Percentiles rank a stretch among this genome's conserved stretches.
phyloP scores from a whole-genome alignment of 1,284 basidiomycete genomes.

The Ganoderma lingzhi region DNA sequence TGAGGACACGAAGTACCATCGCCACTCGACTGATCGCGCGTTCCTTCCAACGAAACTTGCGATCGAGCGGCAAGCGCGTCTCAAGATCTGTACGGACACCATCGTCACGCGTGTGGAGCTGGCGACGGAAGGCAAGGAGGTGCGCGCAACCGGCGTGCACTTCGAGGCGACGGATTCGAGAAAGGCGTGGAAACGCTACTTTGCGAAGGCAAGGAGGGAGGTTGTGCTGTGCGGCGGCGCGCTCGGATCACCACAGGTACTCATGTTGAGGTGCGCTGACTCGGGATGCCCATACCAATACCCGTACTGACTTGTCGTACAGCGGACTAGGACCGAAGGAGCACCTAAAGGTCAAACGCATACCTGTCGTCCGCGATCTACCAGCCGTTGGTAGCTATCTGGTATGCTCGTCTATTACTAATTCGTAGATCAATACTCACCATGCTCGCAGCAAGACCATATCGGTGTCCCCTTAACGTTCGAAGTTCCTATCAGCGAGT shows the following conservation, averaged over 20 bases:
- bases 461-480: conserved; percentile 40
- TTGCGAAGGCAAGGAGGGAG: conserved; percentile 38
- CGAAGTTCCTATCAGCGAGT: conserved; percentile 40
- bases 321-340: conserved; percentile 43
- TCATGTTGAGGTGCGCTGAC: conserved; percentile 43
- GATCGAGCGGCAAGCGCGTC: conserved; percentile 23
- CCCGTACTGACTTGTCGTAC: not conserved
- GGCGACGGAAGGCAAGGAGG: conserved; percentile 9
- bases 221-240: conserved; percentile 44
- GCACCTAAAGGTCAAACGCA: conserved; percentile 40
- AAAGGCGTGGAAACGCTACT: conserved; percentile 19
- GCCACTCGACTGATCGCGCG: conserved; percentile 39
- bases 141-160: conserved; percentile 28
- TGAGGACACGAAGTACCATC: conserved; percentile 34
- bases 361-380: conserved; percentile 42
- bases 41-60: conserved; percentile 40
- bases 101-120: conserved; percentile 32
- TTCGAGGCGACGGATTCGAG: conserved; percentile 17
- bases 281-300: not conserved
- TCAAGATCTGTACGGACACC: conserved; percentile 41
- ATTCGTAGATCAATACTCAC: not conserved
- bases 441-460: conserved; percentile 42
- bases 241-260: conserved; percentile 43
- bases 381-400: conserved; percentile 42
- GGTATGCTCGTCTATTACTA: not conserved